Percentiles rank a stretch among this genome's conserved stretches.
Evolutionary conservation across 1,284 basidiomycete species (phyloP).

Genomic region (Volvariella surrecta): DNA sequence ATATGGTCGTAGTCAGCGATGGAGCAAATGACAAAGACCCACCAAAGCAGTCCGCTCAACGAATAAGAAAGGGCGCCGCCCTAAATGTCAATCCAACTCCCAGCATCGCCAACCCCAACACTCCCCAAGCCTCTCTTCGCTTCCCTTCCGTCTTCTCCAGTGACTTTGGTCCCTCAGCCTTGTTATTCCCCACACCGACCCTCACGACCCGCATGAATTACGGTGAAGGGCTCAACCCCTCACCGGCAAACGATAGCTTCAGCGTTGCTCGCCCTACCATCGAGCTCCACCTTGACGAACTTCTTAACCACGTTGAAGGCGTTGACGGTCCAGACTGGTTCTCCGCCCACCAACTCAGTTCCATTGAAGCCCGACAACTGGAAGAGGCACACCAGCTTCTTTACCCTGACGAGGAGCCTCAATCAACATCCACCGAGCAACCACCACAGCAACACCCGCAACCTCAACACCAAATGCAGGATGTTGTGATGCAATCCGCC

Average conservation of each 20-base stretch:
- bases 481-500: conserved; percentile 19
- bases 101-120: conserved; percentile 1
- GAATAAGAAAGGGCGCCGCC: not conserved
- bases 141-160: conserved; percentile 66
- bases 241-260: conserved; percentile 40
- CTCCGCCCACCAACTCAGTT: conserved; percentile 6
- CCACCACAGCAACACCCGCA: conserved; percentile 12
- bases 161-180: conserved; percentile 68
- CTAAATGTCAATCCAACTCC: not conserved
- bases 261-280: conserved; percentile 69
- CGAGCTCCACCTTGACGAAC: conserved; percentile 70
- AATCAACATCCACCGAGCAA: conserved; percentile 8
- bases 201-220: conserved; percentile 61
- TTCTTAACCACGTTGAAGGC: conserved; percentile 40
- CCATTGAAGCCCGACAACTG: no score
- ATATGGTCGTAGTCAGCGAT: conserved; percentile 20
- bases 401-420: conserved; percentile 7
- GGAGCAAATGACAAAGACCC: conserved; percentile 26
- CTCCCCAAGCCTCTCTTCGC: conserved; percentile 24
- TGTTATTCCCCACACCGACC: conserved; percentile 59
- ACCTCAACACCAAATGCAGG: conserved; percentile 10
- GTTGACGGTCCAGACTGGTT: conserved; percentile 12
- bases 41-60: conserved; percentile 12
- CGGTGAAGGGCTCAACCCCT: conserved; percentile 55
- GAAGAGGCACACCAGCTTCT: conserved; percentile 1